These are phyloP conservation scores for Lathyrus aphaca DNA, from an alignment of 306 rosid genomes.

Conservation along the genomic window DNA sequence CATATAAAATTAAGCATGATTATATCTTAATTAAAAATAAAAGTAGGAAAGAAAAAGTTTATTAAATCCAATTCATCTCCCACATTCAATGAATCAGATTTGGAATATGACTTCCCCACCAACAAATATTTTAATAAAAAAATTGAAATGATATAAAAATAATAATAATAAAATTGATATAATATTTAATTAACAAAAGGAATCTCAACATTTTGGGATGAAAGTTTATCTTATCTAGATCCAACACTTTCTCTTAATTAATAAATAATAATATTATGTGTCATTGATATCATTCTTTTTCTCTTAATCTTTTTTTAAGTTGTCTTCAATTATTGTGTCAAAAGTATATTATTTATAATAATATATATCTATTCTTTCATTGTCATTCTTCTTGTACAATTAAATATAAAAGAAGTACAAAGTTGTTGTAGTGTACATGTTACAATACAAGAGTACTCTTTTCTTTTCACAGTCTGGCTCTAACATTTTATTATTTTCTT, in stretches of 20 bases:
- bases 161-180: slow-evolving; percentile 8
- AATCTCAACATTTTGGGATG: slow-evolving; percentile 48
- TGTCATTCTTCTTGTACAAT: slow-evolving; percentile 33
- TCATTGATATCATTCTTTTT: slow-evolving; percentile 20
- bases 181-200: slow-evolving; percentile 44
- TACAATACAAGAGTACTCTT: slow-evolving; percentile 40
- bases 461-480: slow-evolving; percentile 41
- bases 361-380: slow-evolving; percentile 27
- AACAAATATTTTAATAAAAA: slow-evolving; percentile 44
- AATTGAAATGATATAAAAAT: slow-evolving; percentile 26
- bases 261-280: slow-evolving; percentile 45
- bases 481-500: slow-evolving; percentile 7
- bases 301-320: not conserved
- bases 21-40: slow-evolving; percentile 33
- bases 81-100: slow-evolving; percentile 76
- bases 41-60: slow-evolving; percentile 24
- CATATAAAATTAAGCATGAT: slow-evolving; percentile 30
- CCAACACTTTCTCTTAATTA: slow-evolving; percentile 59
- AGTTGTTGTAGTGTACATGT: slow-evolving; percentile 39
- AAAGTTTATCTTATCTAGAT: slow-evolving; percentile 65
- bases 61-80: slow-evolving; percentile 49
- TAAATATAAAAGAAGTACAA: slow-evolving; percentile 37
- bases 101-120: slow-evolving; percentile 53
- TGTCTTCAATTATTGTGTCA: slow-evolving; percentile 52
- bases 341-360: slow-evolving; percentile 33